A percentile compares a stretch with the other conserved stretches of the same genome.
Conservation (phyloP, 2,329 filamentous ascomycete species). For the Alternaria solani region DNA sequence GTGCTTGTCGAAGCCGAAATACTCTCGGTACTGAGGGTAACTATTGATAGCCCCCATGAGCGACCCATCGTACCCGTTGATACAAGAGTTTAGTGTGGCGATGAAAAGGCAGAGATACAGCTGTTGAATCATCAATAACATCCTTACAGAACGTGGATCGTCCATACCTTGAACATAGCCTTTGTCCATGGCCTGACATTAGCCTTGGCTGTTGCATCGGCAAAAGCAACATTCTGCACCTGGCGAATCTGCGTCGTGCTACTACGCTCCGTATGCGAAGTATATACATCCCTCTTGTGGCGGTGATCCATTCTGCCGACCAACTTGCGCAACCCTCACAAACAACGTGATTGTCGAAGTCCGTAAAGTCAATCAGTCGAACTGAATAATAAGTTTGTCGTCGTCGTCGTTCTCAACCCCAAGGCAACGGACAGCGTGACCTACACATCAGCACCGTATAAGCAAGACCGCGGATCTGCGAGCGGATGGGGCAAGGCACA, state of each 20-base stretch:
- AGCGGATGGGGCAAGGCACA: conserved; percentile 3
- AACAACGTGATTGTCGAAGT: not conserved
- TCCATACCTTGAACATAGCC: conserved; percentile 55
- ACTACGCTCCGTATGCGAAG: conserved; percentile 28
- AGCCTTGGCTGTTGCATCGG: conserved; percentile 57
- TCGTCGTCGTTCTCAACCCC: conserved; percentile 4
- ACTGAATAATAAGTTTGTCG: conserved; percentile 7
- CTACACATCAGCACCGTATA: conserved; percentile 6
- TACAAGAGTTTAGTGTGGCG: conserved; percentile 56
- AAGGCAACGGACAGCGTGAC: conserved; percentile 7
- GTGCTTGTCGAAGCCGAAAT: conserved; percentile 53
- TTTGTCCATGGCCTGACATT: conserved; percentile 51
- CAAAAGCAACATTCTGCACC: conserved; percentile 56
- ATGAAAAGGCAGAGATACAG: conserved; percentile 54
- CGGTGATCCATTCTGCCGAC: conserved; percentile 19
- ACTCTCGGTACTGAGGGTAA: conserved; percentile 55
- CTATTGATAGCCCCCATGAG: conserved; percentile 60
- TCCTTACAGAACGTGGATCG: not conserved
- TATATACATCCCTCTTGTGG: conserved; percentile 24
- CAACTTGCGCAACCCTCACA: not conserved
- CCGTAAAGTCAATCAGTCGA: not conserved
- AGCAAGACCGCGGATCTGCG: not conserved
- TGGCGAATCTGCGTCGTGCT: conserved; percentile 36
- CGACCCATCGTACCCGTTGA: conserved; percentile 60
- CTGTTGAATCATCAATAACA: conserved; percentile 26